Percentiles rank a stretch among this genome's conserved stretches.
Conservation (phyloP, 192 early-diverging fungal genomes). For the Rhizoclosmatium globosum region DNA sequence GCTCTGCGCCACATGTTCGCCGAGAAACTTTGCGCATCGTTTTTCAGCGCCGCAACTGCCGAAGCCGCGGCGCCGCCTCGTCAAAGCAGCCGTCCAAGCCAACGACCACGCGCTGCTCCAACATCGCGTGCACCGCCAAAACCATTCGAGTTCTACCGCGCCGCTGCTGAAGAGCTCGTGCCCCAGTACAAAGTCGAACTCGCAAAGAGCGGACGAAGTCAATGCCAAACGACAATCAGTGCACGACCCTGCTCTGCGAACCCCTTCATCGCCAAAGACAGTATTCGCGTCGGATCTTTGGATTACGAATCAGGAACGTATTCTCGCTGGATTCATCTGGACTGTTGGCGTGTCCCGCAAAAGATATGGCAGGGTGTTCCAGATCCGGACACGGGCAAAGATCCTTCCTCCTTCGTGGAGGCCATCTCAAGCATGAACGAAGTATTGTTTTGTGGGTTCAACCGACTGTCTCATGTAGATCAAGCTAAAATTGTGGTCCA, state of each 20-base stretch:
- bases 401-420: background rate
- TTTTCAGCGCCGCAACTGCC: background rate
- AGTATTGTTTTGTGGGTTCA: conserved; percentile 28
- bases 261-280: background rate
- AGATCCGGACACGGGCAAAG: background rate
- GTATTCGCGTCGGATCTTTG: conserved; percentile 9
- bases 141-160: conserved; percentile 11
- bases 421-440: conserved; percentile 18
- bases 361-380: conserved; percentile 24
- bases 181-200: conserved; percentile 9
- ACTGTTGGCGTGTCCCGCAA: conserved; percentile 17
- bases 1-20: background rate
- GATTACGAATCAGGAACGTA: conserved; percentile 1
- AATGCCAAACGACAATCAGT: background rate
- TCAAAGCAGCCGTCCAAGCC: background rate
- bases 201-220: background rate
- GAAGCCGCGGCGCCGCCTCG: background rate
- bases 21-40: background rate
- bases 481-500: conserved; percentile 5
- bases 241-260: background rate
- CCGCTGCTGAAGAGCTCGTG: conserved; percentile 1
- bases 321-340: conserved; percentile 12
- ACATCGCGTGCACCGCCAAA: background rate
- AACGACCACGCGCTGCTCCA: background rate
- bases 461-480: background rate